Evolutionary conservation across 495 filamentous ascomycete species (phyloP).

Genomic region (Aspergillus heteromorphus): DNA sequence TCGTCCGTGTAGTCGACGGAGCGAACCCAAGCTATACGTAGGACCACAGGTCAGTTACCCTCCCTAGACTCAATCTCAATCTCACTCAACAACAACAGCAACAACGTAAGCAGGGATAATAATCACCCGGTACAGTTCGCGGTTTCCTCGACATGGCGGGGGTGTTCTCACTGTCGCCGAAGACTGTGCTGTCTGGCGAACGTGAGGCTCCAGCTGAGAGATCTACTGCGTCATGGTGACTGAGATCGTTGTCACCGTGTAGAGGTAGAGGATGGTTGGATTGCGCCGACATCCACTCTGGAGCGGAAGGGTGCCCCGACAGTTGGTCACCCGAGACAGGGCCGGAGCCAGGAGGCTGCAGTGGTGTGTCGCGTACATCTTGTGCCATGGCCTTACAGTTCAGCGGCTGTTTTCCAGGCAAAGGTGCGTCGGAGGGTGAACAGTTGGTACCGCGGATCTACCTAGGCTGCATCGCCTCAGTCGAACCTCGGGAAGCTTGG

Average conservation of each 20-base stretch:
- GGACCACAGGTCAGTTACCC: neutral
- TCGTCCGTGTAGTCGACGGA: constrained; percentile 30
- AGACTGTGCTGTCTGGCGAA: constrained; percentile 14
- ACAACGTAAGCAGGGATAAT: neutral
- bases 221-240: constrained; percentile 19
- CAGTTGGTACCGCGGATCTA: constrained; percentile 15
- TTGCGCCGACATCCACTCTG: constrained; percentile 13
- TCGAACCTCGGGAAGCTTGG: constrained; percentile 6
- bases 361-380: constrained; percentile 21
- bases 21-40: constrained; percentile 32
- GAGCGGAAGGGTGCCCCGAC: constrained; percentile 17
- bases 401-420: constrained; percentile 16
- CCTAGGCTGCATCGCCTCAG: constrained; percentile 26
- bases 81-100: no score
- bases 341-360: constrained; percentile 11
- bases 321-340: constrained; percentile 9
- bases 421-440: constrained; percentile 21
- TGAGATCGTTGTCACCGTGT: constrained; percentile 19
- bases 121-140: constrained; percentile 32
- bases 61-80: neutral
- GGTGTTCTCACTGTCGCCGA: constrained; percentile 11
- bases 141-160: constrained; percentile 10
- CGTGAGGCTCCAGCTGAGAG: constrained; percentile 17
- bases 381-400: constrained; percentile 30
- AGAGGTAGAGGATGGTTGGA: constrained; percentile 5